phyloP scores from a whole-genome alignment of 768 basidiomycete species.

The Inosperma sp. region DNA sequence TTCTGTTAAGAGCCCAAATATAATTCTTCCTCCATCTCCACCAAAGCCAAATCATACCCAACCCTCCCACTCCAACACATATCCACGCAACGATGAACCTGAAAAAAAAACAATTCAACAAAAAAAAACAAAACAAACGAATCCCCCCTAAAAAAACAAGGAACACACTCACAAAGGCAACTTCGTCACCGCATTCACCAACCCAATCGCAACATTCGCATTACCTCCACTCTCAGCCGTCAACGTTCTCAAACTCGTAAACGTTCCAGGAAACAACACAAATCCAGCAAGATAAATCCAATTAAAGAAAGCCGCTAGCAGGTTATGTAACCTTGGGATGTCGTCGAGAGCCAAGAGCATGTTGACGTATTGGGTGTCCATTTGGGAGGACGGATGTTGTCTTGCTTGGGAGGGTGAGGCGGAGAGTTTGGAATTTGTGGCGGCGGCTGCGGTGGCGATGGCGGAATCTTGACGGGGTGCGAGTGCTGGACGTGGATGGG shows the following conservation, averaged over 20 bases:
- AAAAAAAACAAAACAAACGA: background rate
- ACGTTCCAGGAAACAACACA: slow-evolving; percentile 59
- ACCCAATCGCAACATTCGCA: slow-evolving; percentile 24
- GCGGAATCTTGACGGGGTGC: too few relatives aligned
- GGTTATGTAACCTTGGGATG: slow-evolving; percentile 46
- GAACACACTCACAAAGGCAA: slow-evolving; percentile 40
- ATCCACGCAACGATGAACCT: slow-evolving; percentile 53
- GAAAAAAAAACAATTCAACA: background rate
- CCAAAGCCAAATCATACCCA: slow-evolving; percentile 56
- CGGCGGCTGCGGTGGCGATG: background rate
- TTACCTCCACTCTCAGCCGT: slow-evolving; percentile 24
- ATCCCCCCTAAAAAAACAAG: background rate
- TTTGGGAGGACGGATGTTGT: slow-evolving; percentile 29
- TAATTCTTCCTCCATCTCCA: slow-evolving; percentile 58
- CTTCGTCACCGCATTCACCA: slow-evolving; percentile 37
- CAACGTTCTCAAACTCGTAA: slow-evolving; percentile 41
- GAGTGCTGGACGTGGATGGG: too few relatives aligned
- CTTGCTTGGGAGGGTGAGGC: background rate
- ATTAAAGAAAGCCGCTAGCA: slow-evolving; percentile 54
- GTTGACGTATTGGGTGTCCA: slow-evolving; percentile 51
- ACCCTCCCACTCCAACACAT: slow-evolving; percentile 49
- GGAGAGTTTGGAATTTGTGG: background rate
- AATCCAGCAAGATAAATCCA: slow-evolving; percentile 63
- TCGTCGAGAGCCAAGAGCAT: slow-evolving; percentile 60
- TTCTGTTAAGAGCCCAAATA: slow-evolving; percentile 52